Evolutionary conservation across 768 basidiomycete genomes (phyloP), one percentile per base, ranked within the genome.

Genomic region (Scleroderma bovista): DNA sequence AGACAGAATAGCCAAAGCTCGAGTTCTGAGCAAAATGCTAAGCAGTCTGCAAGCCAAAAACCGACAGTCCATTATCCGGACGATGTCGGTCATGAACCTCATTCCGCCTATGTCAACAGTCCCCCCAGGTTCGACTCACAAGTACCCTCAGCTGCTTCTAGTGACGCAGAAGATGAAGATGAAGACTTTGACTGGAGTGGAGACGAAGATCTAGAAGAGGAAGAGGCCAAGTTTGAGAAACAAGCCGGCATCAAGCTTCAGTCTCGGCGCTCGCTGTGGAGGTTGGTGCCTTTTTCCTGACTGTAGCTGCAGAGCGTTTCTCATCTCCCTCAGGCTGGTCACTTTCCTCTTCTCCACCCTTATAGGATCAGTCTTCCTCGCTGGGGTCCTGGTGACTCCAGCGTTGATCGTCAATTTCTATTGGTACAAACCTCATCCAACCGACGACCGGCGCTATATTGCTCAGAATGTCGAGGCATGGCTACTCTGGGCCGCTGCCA

Each of bases 401-500:
- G 83, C 79, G 9, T 57, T 91, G 23, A 60, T 88, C 41, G 60
- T 88, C 41, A 77, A 85, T 54, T 81, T 86, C 63, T 78, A 78
- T 61, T 90, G 83, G 82, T 86, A 83, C 59, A 75, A 79, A 40
- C 77, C 76, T 0, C 62, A 85, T 48, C 77, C 75, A 7, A 77
- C 76, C 16, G 71, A 73, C 8, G 69, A 80, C 54, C 76, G 85
- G 15, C 73, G 70, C 24, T 85, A 75, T 53, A 75, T 88, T 53
- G 76, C 75, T 47, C 75, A 82, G 53, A 89, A 84, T 61, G 64
- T 85, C 40, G 72, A 84, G 62, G 83, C 85, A 3, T 91, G 88
- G 88, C 71, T 89, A 3, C 87, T 86, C 65, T 91, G 88, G 86
- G 80, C 79, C 7, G 88, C 87, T 5, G 77, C 84, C 34, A 89